Evolutionary conservation across 768 basidiomycete species (phyloP).

Genomic region (Xerocomellus chrysenteron): DNA sequence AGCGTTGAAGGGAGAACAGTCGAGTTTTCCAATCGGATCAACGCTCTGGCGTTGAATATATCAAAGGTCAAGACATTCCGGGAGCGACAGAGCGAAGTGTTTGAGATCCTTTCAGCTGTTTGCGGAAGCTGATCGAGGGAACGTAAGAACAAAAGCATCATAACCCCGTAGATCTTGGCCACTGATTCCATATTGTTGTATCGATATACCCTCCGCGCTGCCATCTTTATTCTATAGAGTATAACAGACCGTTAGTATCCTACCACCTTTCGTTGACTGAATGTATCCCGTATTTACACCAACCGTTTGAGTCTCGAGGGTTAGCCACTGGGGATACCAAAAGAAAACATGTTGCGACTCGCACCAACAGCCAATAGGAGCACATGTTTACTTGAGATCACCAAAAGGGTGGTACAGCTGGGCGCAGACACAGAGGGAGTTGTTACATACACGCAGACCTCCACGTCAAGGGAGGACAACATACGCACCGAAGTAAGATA

Average conservation of each 20-base stretch:
- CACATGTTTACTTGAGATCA: no score
- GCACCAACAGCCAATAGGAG: no score
- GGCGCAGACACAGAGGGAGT: no score
- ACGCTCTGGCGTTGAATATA: conserved; percentile 69
- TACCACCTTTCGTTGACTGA: background rate
- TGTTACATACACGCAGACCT: no score
- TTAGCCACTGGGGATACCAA: no score
- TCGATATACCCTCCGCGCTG: conserved; percentile 4
- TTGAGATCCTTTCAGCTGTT: conserved; percentile 47
- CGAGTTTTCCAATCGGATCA: conserved; percentile 74
- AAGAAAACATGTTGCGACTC: no score
- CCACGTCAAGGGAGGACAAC: no score
- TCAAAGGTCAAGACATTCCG: conserved; percentile 69
- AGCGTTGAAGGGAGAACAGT: conserved; percentile 67
- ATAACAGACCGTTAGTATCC: background rate
- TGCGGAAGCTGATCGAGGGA: conserved; percentile 13
- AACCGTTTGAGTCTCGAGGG: no score
- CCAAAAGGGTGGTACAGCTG: no score
- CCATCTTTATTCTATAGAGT: background rate
- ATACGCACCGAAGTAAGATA: no score
- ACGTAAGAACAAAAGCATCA: background rate
- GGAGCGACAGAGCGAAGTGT: conserved; percentile 68
- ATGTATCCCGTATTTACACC: background rate
- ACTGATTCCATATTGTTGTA: background rate
- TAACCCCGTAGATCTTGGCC: background rate